Conservation (phyloP, 2,329 filamentous ascomycete genomes). For the Thermoascus crustaceus region DNA sequence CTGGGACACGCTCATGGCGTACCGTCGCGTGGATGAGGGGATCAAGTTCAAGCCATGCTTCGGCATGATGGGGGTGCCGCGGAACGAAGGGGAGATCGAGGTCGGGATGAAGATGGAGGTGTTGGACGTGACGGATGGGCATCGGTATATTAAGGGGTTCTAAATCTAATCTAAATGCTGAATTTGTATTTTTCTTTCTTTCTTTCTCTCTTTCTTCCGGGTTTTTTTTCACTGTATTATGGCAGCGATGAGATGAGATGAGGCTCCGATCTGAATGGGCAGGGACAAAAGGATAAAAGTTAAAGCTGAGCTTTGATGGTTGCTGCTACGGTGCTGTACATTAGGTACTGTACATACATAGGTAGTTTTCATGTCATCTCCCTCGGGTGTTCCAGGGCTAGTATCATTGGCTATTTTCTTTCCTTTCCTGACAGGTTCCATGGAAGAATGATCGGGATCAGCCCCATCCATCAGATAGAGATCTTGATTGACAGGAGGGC, state of each 20-base stretch:
- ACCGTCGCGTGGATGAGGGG: constrained; percentile 51
- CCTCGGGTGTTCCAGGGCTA: no score
- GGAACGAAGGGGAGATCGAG: constrained; percentile 45
- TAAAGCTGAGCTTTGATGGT: neutral
- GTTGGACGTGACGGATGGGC: constrained; percentile 48
- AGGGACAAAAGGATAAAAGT: neutral
- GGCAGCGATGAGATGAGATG: neutral
- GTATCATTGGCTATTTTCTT: no score
- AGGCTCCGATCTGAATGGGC: neutral
- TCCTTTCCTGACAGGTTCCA: no score
- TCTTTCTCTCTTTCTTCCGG: neutral
- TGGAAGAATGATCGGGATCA: no score
- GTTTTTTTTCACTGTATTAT: no score
- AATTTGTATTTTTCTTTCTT: neutral
- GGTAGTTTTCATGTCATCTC: no score
- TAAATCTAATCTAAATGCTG: constrained; percentile 7
- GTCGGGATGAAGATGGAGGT: constrained; percentile 55
- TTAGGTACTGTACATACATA: no score
- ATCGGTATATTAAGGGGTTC: constrained; percentile 45
- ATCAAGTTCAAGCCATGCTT: constrained; percentile 59
- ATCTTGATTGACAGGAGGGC: no score
- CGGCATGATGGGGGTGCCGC: constrained; percentile 57
- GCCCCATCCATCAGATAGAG: no score
- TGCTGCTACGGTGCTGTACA: no score
- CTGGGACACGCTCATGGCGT: constrained; percentile 55